Conservation (phyloP, 768 basidiomycete genomes). For the Suillus paluster region DNA sequence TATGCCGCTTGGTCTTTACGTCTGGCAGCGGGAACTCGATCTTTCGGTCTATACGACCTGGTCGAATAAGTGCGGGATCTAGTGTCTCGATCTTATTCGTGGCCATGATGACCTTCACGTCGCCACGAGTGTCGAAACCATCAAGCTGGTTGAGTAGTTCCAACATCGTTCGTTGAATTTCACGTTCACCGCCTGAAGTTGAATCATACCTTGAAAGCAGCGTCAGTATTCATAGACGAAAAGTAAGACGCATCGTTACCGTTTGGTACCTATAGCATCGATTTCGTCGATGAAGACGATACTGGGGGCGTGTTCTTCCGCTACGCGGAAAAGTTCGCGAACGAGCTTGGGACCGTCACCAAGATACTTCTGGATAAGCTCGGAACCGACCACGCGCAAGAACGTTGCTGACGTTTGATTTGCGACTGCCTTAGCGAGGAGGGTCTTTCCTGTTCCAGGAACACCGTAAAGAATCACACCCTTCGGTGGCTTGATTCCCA, state of each 20-base stretch:
- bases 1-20: slow-evolving; percentile 98
- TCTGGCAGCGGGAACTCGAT: slow-evolving; percentile 98
- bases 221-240: slow-evolving; percentile 11
- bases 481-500: slow-evolving; percentile 99
- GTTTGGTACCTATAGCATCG: slow-evolving; percentile 97
- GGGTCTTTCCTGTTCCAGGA: slow-evolving; percentile 97
- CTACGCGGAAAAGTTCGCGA: slow-evolving; percentile 94
- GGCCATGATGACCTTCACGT: slow-evolving; percentile 99
- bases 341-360: slow-evolving; percentile 99
- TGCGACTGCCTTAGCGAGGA: slow-evolving; percentile 96
- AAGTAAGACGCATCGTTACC: slow-evolving; percentile 48
- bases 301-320: slow-evolving; percentile 97
- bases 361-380: slow-evolving; percentile 99
- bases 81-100: slow-evolving; percentile 97
- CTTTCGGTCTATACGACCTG: slow-evolving; percentile 98
- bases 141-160: slow-evolving; percentile 98
- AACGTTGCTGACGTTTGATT: slow-evolving; percentile 99
- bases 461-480: slow-evolving; percentile 99
- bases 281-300: slow-evolving; percentile 99
- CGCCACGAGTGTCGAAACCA: slow-evolving; percentile 99
- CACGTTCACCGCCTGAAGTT: slow-evolving; percentile 97
- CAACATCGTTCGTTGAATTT: slow-evolving; percentile 99
- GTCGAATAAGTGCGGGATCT: slow-evolving; percentile 97
- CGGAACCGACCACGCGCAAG: slow-evolving; percentile 95
- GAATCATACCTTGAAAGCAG: slow-evolving; percentile 81